Conservation (phyloP, 2,329 filamentous ascomycete species). For the Chaetomiaceae sp. region DNA sequence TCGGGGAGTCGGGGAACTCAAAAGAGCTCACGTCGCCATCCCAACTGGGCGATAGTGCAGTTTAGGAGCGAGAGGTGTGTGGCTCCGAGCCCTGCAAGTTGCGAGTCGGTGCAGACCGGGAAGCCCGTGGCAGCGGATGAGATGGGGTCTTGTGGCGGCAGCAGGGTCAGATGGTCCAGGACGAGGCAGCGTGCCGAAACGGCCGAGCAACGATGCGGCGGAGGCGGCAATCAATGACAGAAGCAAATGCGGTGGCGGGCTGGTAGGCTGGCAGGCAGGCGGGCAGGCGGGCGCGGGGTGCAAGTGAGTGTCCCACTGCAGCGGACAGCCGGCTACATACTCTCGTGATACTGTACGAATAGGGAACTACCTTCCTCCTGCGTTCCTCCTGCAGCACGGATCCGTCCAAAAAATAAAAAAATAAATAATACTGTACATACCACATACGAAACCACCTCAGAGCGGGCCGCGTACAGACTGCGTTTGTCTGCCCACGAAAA, state of each 20-base stretch:
- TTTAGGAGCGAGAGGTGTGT: neutral
- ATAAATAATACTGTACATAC: too few relatives aligned
- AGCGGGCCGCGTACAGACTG: too few relatives aligned
- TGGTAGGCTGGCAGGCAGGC: too few relatives aligned
- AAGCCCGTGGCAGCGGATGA: neutral
- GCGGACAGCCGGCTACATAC: too few relatives aligned
- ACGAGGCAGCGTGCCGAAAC: neutral
- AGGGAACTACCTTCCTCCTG: too few relatives aligned
- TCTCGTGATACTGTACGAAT: too few relatives aligned
- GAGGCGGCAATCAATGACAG: constrained; percentile 3
- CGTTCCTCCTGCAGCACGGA: neutral
- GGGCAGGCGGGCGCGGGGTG: neutral
- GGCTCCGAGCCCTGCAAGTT: neutral
- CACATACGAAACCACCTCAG: too few relatives aligned
- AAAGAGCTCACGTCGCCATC: neutral
- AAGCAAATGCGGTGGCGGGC: constrained; percentile 1
- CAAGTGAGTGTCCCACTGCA: too few relatives aligned
- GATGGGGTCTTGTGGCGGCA: constrained; percentile 1
- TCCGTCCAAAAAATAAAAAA: too few relatives aligned
- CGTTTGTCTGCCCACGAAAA: too few relatives aligned
- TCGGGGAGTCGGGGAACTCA: neutral
- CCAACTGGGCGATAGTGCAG: constrained; percentile 5
- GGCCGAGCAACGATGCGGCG: neutral
- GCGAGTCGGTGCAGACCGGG: neutral
- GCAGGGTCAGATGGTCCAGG: neutral